phyloP scores from a whole-genome alignment of 2,329 filamentous ascomycete species.

The Sclerotinia glacialis region DNA sequence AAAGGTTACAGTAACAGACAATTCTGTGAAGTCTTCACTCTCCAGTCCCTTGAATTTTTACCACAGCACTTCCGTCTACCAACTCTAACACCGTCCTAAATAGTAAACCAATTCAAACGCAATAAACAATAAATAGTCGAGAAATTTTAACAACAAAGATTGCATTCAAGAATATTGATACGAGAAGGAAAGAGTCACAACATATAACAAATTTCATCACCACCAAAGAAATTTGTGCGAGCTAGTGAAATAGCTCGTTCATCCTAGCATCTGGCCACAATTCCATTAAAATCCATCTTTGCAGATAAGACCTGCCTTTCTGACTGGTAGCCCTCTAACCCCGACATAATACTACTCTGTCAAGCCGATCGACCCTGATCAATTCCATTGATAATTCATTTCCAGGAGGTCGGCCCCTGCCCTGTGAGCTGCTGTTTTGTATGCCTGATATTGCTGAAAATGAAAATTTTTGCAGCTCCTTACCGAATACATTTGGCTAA shows the following conservation, averaged over 20 bases:
- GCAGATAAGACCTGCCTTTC: constrained; percentile 5
- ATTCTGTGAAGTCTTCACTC: constrained; percentile 3
- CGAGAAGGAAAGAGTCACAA: not conserved
- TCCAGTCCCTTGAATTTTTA: not conserved
- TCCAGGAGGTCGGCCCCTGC: not conserved
- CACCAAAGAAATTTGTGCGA: not conserved
- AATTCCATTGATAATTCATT: not conserved
- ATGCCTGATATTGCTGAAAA: not conserved
- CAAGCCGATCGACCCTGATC: constrained; percentile 5
- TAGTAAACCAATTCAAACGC: not conserved
- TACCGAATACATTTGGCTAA: not conserved
- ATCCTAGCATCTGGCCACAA: not conserved
- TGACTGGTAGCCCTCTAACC: constrained; percentile 5
- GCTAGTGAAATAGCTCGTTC: not conserved
- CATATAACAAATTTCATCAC: not conserved
- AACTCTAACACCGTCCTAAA: not conserved
- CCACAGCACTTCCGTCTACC: not conserved
- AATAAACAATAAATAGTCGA: not conserved
- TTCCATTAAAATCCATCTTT: not conserved
- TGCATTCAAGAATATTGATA: not conserved
- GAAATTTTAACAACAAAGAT: not conserved
- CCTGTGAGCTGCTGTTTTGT: not conserved
- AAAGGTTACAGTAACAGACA: constrained; percentile 15
- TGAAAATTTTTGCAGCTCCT: constrained; percentile 7
- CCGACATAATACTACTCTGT: constrained; percentile 12